Conservation (phyloP, 2,329 filamentous ascomycete genomes). For the Penicillium sp. region DNA sequence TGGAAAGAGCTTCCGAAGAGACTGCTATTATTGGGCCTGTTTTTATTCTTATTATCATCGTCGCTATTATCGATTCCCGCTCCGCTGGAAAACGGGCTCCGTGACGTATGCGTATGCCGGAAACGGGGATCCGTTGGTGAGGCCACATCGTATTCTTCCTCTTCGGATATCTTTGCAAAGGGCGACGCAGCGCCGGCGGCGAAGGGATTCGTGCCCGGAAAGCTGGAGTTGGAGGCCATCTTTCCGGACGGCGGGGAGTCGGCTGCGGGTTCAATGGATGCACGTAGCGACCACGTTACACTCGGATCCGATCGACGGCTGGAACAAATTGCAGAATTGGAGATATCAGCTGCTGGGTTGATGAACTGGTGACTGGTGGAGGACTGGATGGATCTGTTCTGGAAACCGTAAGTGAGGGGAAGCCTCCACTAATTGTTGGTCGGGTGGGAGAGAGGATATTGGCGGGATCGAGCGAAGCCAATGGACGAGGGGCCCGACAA, state of each 20-base stretch:
- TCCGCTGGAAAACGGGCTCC: constrained; percentile 43
- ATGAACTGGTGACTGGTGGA: constrained; percentile 53
- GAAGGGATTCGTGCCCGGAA: constrained; percentile 79
- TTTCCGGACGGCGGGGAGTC: constrained; percentile 15
- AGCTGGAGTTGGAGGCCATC: constrained; percentile 68
- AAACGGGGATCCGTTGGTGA: constrained; percentile 68
- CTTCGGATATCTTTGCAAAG: constrained; percentile 68
- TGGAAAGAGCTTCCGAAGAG: constrained; percentile 35
- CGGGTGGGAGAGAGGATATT: background rate
- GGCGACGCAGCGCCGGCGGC: constrained; percentile 59
- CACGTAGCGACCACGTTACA: no score
- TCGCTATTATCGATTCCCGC: constrained; percentile 21
- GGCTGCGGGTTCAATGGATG: constrained; percentile 30
- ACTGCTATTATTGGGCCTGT: constrained; percentile 16
- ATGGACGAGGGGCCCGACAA: background rate
- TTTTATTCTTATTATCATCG: constrained; percentile 15
- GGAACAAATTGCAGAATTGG: constrained; percentile 66
- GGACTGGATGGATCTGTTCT: constrained; percentile 50
- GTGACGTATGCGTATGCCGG: constrained; percentile 38
- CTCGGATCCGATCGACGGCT: constrained; percentile 44
- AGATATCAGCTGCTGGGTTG: constrained; percentile 55
- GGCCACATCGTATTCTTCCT: constrained; percentile 76
- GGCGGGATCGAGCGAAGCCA: background rate
- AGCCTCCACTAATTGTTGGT: background rate
- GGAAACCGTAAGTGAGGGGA: background rate